Evolutionary conservation across 208 protist species (phyloP).

Genomic region (Porcisia deanei): DNA sequence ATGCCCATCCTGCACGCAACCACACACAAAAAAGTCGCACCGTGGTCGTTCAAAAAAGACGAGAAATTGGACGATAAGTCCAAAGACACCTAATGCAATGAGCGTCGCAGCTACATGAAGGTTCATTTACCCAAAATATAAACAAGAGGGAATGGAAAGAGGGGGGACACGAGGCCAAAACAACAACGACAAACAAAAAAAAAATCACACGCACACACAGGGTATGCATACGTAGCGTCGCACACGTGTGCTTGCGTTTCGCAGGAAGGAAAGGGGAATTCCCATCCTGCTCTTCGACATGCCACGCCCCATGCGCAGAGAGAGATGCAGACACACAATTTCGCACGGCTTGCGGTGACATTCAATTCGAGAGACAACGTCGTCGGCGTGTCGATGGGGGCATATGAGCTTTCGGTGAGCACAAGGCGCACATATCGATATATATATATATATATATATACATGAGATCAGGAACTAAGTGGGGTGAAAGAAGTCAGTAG

Average conservation of each 20-base stretch:
- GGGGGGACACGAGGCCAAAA: background rate
- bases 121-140: background rate
- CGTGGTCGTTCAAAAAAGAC: background rate
- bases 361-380: background rate
- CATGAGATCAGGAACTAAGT: background rate
- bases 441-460: background rate
- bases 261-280: background rate
- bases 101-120: background rate
- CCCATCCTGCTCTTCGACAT: background rate
- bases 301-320: background rate
- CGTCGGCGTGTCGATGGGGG: background rate
- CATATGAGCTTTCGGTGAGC: background rate
- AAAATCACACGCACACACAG: background rate
- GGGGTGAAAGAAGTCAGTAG: background rate
- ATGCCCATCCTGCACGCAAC: background rate
- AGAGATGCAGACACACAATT: background rate
- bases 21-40: background rate
- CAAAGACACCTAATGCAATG: background rate
- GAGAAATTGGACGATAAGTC: background rate
- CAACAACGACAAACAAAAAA: background rate
- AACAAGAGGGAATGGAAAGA: background rate
- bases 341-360: background rate
- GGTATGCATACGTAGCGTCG: background rate
- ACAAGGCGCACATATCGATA: background rate
- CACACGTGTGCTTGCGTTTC: background rate